phyloP scores from a whole-genome alignment of 108 stramenopile genomes.

The Epithemia pelagica region DNA sequence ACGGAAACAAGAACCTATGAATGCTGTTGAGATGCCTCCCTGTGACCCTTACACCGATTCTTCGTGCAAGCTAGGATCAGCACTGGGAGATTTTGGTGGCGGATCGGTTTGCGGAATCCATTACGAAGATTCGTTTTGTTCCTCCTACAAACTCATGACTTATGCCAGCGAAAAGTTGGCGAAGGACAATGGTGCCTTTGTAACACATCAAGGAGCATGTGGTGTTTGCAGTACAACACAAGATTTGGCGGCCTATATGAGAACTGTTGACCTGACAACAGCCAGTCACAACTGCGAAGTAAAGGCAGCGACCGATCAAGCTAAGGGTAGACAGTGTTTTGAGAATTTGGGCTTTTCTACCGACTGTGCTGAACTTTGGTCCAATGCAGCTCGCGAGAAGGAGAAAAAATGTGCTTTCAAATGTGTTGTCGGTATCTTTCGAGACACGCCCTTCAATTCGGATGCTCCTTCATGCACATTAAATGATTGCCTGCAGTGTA shows the following conservation, averaged over 20 bases:
- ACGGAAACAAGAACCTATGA: background rate
- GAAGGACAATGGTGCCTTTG: background rate
- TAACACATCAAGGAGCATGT: slow-evolving; percentile 33
- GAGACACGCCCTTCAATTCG: slow-evolving; percentile 23
- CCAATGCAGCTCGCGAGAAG: slow-evolving; percentile 18
- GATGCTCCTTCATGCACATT: slow-evolving; percentile 36
- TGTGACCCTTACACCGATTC: background rate
- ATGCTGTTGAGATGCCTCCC: background rate
- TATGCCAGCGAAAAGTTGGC: background rate
- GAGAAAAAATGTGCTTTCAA: background rate
- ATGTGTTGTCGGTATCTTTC: background rate
- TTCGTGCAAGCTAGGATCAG: background rate
- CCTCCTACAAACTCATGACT: background rate
- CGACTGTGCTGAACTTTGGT: slow-evolving; percentile 30
- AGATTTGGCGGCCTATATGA: slow-evolving; percentile 32
- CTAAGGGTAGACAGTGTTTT: slow-evolving; percentile 24
- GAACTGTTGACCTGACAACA: slow-evolving; percentile 10
- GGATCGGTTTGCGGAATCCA: background rate
- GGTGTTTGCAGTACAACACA: slow-evolving; percentile 31
- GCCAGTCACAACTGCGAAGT: slow-evolving; percentile 17
- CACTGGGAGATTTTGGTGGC: background rate
- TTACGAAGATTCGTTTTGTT: background rate
- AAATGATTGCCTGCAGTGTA: slow-evolving; percentile 42
- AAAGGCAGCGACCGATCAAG: slow-evolving; percentile 2
- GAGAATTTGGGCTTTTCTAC: slow-evolving; percentile 23